Evolutionary conservation across 2,329 filamentous ascomycete genomes (phyloP).

Genomic region (Pyricularia sp.): DNA sequence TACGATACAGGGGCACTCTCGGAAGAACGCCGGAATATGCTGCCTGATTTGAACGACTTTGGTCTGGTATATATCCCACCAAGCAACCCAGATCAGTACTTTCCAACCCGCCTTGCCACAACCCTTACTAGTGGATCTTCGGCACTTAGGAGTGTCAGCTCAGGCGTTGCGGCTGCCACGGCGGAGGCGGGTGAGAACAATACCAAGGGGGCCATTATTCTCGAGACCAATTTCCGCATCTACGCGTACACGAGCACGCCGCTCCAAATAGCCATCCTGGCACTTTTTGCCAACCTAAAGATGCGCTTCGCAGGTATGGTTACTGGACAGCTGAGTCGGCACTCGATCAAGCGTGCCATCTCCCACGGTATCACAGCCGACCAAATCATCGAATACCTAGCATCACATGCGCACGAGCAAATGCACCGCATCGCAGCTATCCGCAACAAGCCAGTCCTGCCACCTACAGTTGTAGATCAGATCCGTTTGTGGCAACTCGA

Average conservation of each 20-base stretch:
- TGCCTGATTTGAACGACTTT: conserved; percentile 83
- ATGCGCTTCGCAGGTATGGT: conserved; percentile 93
- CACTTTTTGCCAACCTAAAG: conserved; percentile 75
- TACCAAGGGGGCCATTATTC: conserved; percentile 72
- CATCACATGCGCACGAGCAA: conserved; percentile 86
- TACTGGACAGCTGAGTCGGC: conserved; percentile 77
- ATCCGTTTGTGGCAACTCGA: conserved; percentile 97
- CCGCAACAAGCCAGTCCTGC: conserved; percentile 58
- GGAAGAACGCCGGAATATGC: conserved; percentile 70
- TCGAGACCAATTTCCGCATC: conserved; percentile 95
- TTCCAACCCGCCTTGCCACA: conserved; percentile 86
- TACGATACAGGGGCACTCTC: conserved; percentile 82
- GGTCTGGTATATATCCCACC: conserved; percentile 71
- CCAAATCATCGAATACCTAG: conserved; percentile 89
- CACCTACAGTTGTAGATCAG: conserved; percentile 93
- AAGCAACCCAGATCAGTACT: conserved; percentile 51
- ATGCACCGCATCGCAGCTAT: conserved; percentile 57
- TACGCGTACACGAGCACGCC: conserved; percentile 95
- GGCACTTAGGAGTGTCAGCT: conserved; percentile 55
- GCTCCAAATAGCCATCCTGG: conserved; percentile 85
- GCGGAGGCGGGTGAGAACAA: conserved; percentile 27
- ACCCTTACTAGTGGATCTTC: conserved; percentile 70
- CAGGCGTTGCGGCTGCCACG: conserved; percentile 55
- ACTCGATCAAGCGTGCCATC: conserved; percentile 79
- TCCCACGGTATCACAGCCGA: conserved; percentile 83